Base-by-base conservation (phyloP, 495 filamentous ascomycete genomes). In the Penicillium alfredii region DNA sequence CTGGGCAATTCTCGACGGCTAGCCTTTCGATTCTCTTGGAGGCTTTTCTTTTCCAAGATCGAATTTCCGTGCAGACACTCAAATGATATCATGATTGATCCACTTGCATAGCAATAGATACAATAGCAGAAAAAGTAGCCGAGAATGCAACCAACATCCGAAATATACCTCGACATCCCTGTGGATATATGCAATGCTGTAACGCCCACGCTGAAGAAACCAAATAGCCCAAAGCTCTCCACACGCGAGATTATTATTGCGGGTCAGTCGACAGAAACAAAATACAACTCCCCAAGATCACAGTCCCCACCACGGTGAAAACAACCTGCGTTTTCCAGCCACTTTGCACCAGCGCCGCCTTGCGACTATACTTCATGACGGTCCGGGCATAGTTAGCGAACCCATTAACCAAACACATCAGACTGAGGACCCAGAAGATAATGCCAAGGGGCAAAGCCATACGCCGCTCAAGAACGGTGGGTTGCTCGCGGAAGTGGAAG, bases 281-380 rank as follows among this genome's bases (percentile, higher is more conserved):
- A n/a, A 81, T 61, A 50, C 87, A 94, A 28, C 86, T 80, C 10
- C 77, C 86, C 19, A 95, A 65, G 44, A 97, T 97, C 6, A 74
- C 78, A 13, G 73, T 61, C n/a, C 87, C 80, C 11, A 95, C 77
- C 8, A 85, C 63, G 0, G 76, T 79, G 60, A 95, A 81, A 14
- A 88, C 65, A 14, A 77, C 53, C 58, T 95, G 88, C 22, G 92
- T 96, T 64, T 88, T 94, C 81, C 84, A 90, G 20, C 92, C 92
- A 31, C 78, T 85, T 63, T 98, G 92, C 22, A 97, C 92, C 38
- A 98, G 69, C 0, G 92, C 92, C 16, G 71, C 68, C 45, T 81
- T 76, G 22, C 76, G 69, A 40, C 78, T 80, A 57, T 93, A 98
- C 53, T 85, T 82, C 39, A 74, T 82, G n/a, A 97, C 81, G 1